A percentile compares a stretch with the other conserved stretches of the same genome.
Evolutionary conservation across 352 stramenopile genomes (phyloP).

Genomic region (Globisporangium mamillatum): DNA sequence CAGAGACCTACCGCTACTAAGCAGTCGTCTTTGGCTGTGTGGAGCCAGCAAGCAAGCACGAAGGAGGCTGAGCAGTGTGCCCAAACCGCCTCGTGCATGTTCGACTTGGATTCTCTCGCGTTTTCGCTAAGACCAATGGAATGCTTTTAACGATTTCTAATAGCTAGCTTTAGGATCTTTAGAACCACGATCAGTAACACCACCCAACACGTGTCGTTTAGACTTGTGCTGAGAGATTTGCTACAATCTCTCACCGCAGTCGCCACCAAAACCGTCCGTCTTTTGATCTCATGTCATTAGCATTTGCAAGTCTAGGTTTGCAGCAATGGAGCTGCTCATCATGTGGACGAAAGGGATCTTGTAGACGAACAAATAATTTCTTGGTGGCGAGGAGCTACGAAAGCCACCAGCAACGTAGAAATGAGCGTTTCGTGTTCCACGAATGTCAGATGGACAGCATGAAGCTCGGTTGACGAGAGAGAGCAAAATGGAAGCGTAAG

Average conservation of each 20-base stretch:
- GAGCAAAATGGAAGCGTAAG: background rate
- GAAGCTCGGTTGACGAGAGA: background rate
- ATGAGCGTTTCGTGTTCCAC: background rate
- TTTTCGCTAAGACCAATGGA: background rate
- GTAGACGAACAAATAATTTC: background rate
- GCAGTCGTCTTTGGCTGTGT: constrained; percentile 2
- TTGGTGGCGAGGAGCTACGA: background rate
- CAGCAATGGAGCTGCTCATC: background rate
- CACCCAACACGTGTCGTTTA: constrained; percentile 10
- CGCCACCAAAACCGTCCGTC: background rate
- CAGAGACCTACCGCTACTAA: constrained; percentile 98
- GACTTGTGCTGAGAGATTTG: constrained; percentile 17
- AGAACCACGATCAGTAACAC: background rate
- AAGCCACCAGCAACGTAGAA: background rate
- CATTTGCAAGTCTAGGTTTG: background rate
- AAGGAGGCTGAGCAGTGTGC: constrained; percentile 4
- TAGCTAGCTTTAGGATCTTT: constrained; percentile 7
- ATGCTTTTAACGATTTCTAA: constrained; percentile 5
- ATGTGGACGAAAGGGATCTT: background rate
- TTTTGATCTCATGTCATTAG: background rate
- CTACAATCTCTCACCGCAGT: constrained; percentile 16
- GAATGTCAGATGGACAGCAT: background rate
- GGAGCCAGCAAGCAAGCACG: background rate
- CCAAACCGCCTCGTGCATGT: no score
- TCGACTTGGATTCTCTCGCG: background rate